phyloP scores from a whole-genome alignment of 129 eudicot genomes.

The Erigeron canadensis region DNA sequence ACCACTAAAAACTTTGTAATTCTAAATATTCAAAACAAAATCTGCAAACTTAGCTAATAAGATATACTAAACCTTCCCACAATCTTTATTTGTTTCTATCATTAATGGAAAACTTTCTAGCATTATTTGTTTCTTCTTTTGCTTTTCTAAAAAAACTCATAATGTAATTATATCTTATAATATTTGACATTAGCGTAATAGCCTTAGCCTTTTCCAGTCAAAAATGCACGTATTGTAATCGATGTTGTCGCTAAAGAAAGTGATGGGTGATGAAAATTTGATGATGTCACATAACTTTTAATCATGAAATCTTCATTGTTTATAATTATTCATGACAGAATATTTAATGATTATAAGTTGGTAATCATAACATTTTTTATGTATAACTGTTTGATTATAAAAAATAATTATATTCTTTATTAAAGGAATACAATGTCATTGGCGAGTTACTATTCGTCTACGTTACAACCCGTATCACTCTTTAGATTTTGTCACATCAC shows the following conservation, averaged over 20 bases:
- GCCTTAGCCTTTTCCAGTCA: neutral
- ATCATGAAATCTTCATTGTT: slow-evolving; percentile 26
- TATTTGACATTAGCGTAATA: neutral
- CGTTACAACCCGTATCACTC: too few species aligned
- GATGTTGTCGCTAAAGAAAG: slow-evolving; percentile 21
- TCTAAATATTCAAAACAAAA: too few species aligned
- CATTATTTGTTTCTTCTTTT: neutral
- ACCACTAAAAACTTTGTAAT: too few species aligned
- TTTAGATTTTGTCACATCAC: too few species aligned
- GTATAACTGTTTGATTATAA: too few species aligned
- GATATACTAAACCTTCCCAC: too few species aligned
- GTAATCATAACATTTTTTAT: too few species aligned
- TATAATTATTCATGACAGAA: neutral
- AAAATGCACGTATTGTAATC: slow-evolving; percentile 13
- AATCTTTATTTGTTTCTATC: too few species aligned
- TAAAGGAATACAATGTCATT: too few species aligned
- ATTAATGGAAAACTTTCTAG: neutral
- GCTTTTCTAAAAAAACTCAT: neutral
- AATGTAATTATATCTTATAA: neutral
- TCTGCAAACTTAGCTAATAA: too few species aligned
- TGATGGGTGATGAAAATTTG: slow-evolving; percentile 16
- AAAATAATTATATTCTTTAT: too few species aligned
- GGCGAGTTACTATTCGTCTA: too few species aligned
- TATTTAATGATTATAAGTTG: neutral
- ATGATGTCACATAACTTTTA: slow-evolving; percentile 19